Percentiles rank a stretch among this genome's conserved stretches.
phyloP scores from a whole-genome alignment of 257 asterid species.

The Ilex asprella region DNA sequence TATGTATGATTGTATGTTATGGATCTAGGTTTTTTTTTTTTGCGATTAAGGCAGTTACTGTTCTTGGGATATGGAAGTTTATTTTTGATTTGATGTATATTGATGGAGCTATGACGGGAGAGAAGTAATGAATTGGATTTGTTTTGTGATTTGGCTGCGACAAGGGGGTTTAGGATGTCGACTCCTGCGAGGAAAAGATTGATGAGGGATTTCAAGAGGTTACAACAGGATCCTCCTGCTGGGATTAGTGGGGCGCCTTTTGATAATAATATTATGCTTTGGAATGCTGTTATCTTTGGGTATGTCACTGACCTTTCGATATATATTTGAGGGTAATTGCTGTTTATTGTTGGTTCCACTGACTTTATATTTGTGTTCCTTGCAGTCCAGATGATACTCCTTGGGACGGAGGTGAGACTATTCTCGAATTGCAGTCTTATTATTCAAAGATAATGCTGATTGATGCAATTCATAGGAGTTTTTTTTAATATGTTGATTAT shows the following conservation, averaged over 20 bases:
- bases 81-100: not conserved
- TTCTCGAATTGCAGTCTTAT: constrained; percentile 13
- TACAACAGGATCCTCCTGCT: constrained; percentile 94
- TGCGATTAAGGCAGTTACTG: no score
- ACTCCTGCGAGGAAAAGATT: constrained; percentile 84
- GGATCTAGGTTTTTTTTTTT: not conserved
- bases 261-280: constrained; percentile 81
- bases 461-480: no score
- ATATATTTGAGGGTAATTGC: not conserved
- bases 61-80: no score
- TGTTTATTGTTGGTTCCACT: not conserved
- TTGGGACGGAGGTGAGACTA: constrained; percentile 89
- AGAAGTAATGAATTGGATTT: not conserved
- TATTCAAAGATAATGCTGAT: constrained; percentile 2
- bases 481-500: no score
- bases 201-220: constrained; percentile 95
- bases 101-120: not conserved
- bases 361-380: constrained; percentile 8
- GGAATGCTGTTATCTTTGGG: constrained; percentile 98
- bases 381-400: constrained; percentile 95
- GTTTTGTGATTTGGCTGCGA: not conserved
- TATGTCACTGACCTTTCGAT: constrained; percentile 10
- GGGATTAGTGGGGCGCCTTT: constrained; percentile 93
- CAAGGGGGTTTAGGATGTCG: constrained; percentile 56
- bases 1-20: no score